Evolutionary conservation across 257 asterid genomes (phyloP), one percentile per base, ranked within the genome.

Genomic region (Nicotiana attenuata): DNA sequence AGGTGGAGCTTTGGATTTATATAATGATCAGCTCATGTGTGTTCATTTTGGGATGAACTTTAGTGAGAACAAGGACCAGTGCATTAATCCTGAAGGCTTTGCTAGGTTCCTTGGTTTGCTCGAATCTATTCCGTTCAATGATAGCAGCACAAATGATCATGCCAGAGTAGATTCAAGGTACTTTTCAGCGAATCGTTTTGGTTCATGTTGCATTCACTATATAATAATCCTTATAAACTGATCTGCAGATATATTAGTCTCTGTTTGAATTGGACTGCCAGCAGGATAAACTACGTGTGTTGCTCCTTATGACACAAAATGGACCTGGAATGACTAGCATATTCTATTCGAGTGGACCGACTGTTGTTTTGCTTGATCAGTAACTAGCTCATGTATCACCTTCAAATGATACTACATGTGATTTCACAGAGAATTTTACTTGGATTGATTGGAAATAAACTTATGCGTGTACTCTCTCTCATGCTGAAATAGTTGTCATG

Each of bases 71-170:
- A 89, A 87, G 76, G 97, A 88, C 83, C 92, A 88, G 78, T 94
- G 97, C 90, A 90, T 91, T 86, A 89, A 90, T 82, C 88, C 98
- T 67, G 97, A 93, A 63, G 91, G 91, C 78, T 96, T 96, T 90
- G 88, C 97, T 13, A 94, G 95, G 85, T 96, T 96, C 83, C 91
- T 96, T 76, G 97, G 97, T 64, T 88, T 96, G 87, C 93, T 96
- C 80, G 97, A 91, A 83, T 94, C 98, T 65, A 89, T 96, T 77
- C 99, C 99, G 69, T 88, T 94, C 59, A 93, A 91, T 84, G 89
- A 80, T 90, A 57, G 92, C 84, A 91, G 91, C 83, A 88, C 88
- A 66, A 90, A 86, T 82, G 97, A 96, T 85, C 92, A 91, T 63
- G 85, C 82, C 76, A 84, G 88, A 31, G 83, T 87, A 19, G 91